A percentile compares a stretch with the other conserved stretches of the same genome.
Evolutionary conservation across 352 stramenopile genomes (phyloP).

Genomic region (Albugo candida): DNA sequence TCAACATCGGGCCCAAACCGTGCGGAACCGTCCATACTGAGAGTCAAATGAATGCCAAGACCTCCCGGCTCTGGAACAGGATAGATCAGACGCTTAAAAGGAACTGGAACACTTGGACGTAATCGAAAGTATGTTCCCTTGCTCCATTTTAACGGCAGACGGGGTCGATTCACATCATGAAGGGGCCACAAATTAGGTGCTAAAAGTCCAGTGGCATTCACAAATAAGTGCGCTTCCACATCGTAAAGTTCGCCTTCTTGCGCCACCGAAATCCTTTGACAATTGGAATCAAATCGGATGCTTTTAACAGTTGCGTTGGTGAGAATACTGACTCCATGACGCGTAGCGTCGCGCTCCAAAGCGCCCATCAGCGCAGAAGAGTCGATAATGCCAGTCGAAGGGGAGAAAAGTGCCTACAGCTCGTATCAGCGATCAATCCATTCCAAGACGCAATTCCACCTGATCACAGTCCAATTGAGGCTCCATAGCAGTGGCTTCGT

Average conservation of each 20-base stretch:
- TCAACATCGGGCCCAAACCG: constrained; percentile 95
- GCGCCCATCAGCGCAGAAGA: constrained; percentile 81
- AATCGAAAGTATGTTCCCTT: constrained; percentile 95
- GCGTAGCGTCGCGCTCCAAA: constrained; percentile 82
- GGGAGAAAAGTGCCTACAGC: constrained; percentile 75
- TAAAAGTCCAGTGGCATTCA: constrained; percentile 85
- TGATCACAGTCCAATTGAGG: constrained; percentile 32
- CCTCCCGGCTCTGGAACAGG: constrained; percentile 87
- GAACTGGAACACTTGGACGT: constrained; percentile 13
- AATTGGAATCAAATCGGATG: constrained; percentile 11
- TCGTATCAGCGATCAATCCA: not conserved
- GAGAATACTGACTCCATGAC: constrained; percentile 61
- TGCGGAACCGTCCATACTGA: constrained; percentile 83
- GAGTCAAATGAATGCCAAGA: constrained; percentile 91
- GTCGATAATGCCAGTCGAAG: constrained; percentile 91
- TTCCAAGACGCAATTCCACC: constrained; percentile 3
- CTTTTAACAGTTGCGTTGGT: constrained; percentile 43
- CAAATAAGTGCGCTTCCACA: constrained; percentile 78
- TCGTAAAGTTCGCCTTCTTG: constrained; percentile 28
- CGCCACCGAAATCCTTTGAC: constrained; percentile 15
- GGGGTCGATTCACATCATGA: not conserved
- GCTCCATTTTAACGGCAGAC: constrained; percentile 46
- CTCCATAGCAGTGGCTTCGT: constrained; percentile 23
- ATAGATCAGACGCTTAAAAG: constrained; percentile 80
- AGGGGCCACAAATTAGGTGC: constrained; percentile 20